A percentile compares a stretch with the other conserved stretches of the same genome.
Conservation (phyloP, 805 yeast genomes). For the Kazachstania kunashirensis region DNA sequence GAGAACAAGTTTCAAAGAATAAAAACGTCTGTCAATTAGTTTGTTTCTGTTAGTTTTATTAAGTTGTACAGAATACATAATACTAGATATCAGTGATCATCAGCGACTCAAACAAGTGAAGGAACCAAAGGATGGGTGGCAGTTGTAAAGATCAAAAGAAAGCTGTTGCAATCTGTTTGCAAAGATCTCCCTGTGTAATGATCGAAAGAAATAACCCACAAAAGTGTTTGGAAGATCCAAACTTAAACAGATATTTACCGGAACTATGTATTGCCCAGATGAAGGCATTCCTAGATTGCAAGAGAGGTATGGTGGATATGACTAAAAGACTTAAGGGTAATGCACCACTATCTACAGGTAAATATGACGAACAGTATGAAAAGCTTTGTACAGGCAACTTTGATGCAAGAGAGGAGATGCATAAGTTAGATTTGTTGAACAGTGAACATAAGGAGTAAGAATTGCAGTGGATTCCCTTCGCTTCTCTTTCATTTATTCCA, state of each 20-base stretch:
- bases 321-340: constrained; percentile 86
- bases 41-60: too few relatives aligned
- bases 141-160: constrained; percentile 91
- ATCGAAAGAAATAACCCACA: constrained; percentile 83
- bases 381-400: constrained; percentile 73
- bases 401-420: constrained; percentile 72
- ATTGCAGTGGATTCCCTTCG: not conserved
- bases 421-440: constrained; percentile 55
- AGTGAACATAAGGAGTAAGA: constrained; percentile 34
- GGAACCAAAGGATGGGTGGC: constrained; percentile 39
- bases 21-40: too few relatives aligned
- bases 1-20: too few relatives aligned
- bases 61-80: too few relatives aligned
- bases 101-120: too few relatives aligned
- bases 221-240: constrained; percentile 75
- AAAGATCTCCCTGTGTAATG: constrained; percentile 92
- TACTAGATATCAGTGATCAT: too few relatives aligned
- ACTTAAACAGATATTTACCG: constrained; percentile 66
- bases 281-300: constrained; percentile 81
- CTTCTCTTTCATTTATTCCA: too few relatives aligned
- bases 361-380: constrained; percentile 79
- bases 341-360: constrained; percentile 87
- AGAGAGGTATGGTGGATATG: constrained; percentile 85
- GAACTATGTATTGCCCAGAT: constrained; percentile 80
- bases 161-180: constrained; percentile 93